Evolutionary conservation across 768 basidiomycete genomes (phyloP).

Genomic region (Pleurotus tuoliensis): DNA sequence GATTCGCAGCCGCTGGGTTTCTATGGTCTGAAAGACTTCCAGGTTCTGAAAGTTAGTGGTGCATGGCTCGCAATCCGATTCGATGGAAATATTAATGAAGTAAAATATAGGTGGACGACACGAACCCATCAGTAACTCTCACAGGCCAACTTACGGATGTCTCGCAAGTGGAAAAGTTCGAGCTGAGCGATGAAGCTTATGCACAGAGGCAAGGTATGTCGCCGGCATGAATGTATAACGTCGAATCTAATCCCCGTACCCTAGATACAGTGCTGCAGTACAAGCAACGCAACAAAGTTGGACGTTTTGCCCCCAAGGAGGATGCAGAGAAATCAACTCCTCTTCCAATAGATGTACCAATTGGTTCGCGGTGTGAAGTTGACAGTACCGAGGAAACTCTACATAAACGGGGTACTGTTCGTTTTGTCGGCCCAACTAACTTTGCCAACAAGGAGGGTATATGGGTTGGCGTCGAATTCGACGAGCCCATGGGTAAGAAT

Average conservation of each 20-base stretch:
- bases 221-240: not conserved
- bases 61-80: not conserved
- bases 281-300: conserved; percentile 83
- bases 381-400: conserved; percentile 66
- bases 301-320: conserved; percentile 71
- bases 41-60: conserved; percentile 70
- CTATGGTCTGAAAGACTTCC: conserved; percentile 73
- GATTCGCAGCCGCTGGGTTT: conserved; percentile 66
- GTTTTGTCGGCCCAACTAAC: conserved; percentile 78
- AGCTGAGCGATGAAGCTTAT: conserved; percentile 80
- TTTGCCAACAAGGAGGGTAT: conserved; percentile 63
- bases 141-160: conserved; percentile 86
- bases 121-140: conserved; percentile 68
- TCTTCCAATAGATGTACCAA: conserved; percentile 42
- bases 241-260: not conserved
- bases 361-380: conserved; percentile 83
- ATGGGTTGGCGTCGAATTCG: conserved; percentile 94
- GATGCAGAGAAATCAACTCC: conserved; percentile 22
- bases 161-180: conserved; percentile 89
- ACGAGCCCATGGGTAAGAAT: conserved; percentile 94
- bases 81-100: conserved; percentile 3
- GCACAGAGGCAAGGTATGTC: conserved; percentile 68
- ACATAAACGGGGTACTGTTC: conserved; percentile 76
- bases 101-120: conserved; percentile 58
- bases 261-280: conserved; percentile 89